Base-by-base conservation (phyloP, 1,139 yeast genomes). In the Geotrichum restrictum region DNA sequence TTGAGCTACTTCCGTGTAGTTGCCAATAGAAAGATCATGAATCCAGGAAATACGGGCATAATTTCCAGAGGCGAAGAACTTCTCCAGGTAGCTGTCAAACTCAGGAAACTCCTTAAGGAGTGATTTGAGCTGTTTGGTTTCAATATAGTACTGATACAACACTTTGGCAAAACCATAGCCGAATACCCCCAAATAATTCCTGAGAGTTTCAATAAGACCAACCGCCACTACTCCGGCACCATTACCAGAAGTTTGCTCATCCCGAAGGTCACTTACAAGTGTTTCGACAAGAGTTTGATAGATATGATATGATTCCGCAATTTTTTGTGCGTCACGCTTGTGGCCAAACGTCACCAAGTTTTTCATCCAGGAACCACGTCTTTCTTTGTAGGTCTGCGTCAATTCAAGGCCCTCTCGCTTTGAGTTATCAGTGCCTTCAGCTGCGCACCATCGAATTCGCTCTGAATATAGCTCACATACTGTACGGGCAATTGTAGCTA, bases 11-110 rank as follows among this genome's bases (percentile, higher is more conserved):
- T 66, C 62, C 3, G 56, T 57, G 62, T 76, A 85, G 3, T 82
- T 73, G 3, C 70, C 73, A 57, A 77, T 80, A 37, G 79, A 64
- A 18, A 88, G 67, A 54, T 84, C 79, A 55, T 81, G 76, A 37
- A 88, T 83, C 97, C 97, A 89, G 0, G 89, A 77, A 45, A 88
- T 76, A 42, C 76, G 71, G 3, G 80, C 78, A 49, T 82, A 79
- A 54, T 76, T 74, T 5, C 74, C 65, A 38, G 76, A 73, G 49
- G 67, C 61, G 55, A 88, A 78, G 62, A 81, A 89, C 57, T 69
- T 67, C 32, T 77, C 72, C 53, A 88, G 69, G 60, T 71, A 78
- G 2, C 69, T 67, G 38, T 77, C 72, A 59, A 81, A 79, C 40
- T 78, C 75, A 11, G 81, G 79, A 64, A 84, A 85, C 34, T 78